Conservation (phyloP, 2,329 filamentous ascomycete genomes). For the Cladosporium oxysporum region DNA sequence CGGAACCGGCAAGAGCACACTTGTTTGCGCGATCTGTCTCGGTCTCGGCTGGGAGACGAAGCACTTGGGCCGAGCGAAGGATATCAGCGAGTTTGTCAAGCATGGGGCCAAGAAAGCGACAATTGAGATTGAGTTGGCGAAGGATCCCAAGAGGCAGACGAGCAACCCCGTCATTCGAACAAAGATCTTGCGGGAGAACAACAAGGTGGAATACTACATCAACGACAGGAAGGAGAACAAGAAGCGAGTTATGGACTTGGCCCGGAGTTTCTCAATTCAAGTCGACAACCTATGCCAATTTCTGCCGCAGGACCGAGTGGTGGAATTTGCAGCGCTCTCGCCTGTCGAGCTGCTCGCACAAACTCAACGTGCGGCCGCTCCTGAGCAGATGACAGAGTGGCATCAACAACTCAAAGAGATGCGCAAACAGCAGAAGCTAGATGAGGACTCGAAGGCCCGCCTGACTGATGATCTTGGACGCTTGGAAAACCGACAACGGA, state of each 20-base stretch:
- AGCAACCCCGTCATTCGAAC: conserved; percentile 74
- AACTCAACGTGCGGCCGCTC: conserved; percentile 85
- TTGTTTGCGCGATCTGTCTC: conserved; percentile 94
- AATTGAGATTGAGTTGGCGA: conserved; percentile 89
- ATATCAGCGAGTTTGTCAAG: conserved; percentile 89
- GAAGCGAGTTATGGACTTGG: conserved; percentile 67
- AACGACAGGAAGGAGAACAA: conserved; percentile 65
- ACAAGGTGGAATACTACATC: conserved; percentile 75
- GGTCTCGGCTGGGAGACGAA: conserved; percentile 82
- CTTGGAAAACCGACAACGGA: conserved; percentile 71
- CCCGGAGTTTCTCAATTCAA: conserved; percentile 78
- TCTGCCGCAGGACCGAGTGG: conserved; percentile 90
- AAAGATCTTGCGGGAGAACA: conserved; percentile 78
- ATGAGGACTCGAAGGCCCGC: conserved; percentile 50
- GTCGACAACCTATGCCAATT: conserved; percentile 98
- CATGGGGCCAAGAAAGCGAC: conserved; percentile 74
- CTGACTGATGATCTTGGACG: conserved; percentile 65
- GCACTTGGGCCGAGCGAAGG: conserved; percentile 81
- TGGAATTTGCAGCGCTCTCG: conserved; percentile 84
- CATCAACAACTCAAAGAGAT: conserved; percentile 73
- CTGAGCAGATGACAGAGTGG: conserved; percentile 75
- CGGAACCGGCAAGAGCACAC: conserved; percentile 93
- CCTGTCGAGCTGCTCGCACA: conserved; percentile 80
- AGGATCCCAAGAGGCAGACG: conserved; percentile 54
- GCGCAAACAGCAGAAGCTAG: conserved; percentile 67